Evolutionary conservation across 148 eudicot genomes (phyloP), one percentile per base, ranked within the genome.

Genomic region (Camellia granthamiana): DNA sequence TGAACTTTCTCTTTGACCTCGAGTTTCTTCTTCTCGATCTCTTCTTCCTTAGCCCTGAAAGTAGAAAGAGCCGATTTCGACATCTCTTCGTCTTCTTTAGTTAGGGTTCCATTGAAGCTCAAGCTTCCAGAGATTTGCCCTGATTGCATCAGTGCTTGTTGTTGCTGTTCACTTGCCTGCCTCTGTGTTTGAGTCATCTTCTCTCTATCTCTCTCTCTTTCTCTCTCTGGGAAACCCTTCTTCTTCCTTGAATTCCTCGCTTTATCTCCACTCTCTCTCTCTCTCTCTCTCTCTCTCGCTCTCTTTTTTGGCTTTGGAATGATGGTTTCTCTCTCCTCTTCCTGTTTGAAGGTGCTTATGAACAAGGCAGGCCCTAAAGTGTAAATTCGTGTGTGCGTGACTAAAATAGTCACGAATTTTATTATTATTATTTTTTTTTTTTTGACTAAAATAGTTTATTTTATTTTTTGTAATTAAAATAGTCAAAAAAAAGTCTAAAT

Each of bases 1-100:
- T 90, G 97, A 78, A 95, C 98, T 14, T 88, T 85, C 81, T 93
- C 98, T 49, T 87, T 81, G 16, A 95, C 97, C 78, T 93, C 97
- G 79, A 92, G 75, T 77, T 95, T 95, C 90, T 83, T 93, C 90
- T 81, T 92, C 89, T 95, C 97, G 84, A 95, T 93, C 85, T 95
- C 98, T 69, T 95, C 98, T 38, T 95, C 98, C 66, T 95, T 91
- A 7, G 92, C 94, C 78, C 78, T 88, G 73, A 91, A 91, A 63
- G 87, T 90, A 1, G 89, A 84, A 6, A 91, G 88, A 21, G 92
- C 94, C 21, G 94, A 89, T 70, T 70, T 80, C 11, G 85, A 77
- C 86, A 86, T 86, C 66, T 86, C 89, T 42, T 86, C 94, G 2
- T 89, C 90, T 3, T 88, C 93, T 42, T 73, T 87, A 7, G 78